A percentile compares a stretch with the other conserved stretches of the same genome.
phyloP scores from a whole-genome alignment of 768 basidiomycete genomes.

The Russula abietina region DNA sequence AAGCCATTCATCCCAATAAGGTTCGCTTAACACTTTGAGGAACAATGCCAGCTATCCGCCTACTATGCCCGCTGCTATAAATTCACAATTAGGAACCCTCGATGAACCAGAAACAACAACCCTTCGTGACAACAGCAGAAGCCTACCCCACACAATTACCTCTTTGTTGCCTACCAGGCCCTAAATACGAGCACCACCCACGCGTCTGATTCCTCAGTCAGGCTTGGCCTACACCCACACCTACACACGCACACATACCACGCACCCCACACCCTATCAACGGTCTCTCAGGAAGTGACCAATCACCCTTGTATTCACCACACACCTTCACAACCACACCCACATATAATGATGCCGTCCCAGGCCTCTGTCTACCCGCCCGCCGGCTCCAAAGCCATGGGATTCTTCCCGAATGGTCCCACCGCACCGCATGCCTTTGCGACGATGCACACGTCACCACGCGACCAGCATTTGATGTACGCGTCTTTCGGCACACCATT shows the following conservation, averaged over 20 bases:
- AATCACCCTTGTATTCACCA: neutral
- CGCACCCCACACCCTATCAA: neutral
- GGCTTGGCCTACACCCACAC: slow-evolving; percentile 19
- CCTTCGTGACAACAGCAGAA: neutral
- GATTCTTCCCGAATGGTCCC: slow-evolving; percentile 35
- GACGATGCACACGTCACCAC: slow-evolving; percentile 33
- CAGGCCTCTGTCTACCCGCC: slow-evolving; percentile 28
- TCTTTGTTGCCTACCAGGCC: neutral
- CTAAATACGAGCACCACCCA: slow-evolving; percentile 15
- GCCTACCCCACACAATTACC: slow-evolving; percentile 15
- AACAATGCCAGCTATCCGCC: neutral
- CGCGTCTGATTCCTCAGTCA: slow-evolving; percentile 20
- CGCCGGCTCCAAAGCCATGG: slow-evolving; percentile 24
- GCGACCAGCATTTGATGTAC: slow-evolving; percentile 32
- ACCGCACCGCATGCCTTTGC: slow-evolving; percentile 35
- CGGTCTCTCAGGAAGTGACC: neutral
- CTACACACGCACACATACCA: neutral
- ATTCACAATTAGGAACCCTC: slow-evolving; percentile 20
- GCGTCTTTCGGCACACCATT: slow-evolving; percentile 27
- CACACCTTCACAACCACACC: neutral
- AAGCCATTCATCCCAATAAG: slow-evolving; percentile 8
- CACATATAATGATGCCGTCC: slow-evolving; percentile 28
- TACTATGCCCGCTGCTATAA: neutral
- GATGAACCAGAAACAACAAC: slow-evolving; percentile 14
- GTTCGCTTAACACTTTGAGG: neutral